Conservation (phyloP, 1,284 basidiomycete genomes). For the Ustilago xerochloae region DNA sequence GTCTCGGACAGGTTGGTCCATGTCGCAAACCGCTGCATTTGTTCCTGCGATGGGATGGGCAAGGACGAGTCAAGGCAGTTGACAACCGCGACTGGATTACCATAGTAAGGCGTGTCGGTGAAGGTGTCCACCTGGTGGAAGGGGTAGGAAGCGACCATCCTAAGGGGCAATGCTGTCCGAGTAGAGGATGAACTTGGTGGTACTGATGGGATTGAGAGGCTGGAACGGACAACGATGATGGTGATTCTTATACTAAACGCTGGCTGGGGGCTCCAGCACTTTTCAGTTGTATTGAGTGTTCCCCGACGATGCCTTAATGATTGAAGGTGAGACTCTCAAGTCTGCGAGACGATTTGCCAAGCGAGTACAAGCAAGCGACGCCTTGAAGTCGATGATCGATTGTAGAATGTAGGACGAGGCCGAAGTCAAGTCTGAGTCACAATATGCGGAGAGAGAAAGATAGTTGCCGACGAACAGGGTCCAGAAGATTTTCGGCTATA, state of each 20-base stretch:
- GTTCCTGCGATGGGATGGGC: conserved; percentile 20
- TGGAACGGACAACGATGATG: no score
- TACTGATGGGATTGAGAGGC: no score
- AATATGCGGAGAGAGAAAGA: background rate
- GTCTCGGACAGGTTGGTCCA: conserved; percentile 65
- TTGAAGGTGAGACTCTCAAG: no score
- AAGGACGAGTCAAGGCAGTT: conserved; percentile 30
- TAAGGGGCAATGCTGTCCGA: no score
- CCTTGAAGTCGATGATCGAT: no score
- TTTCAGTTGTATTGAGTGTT: no score
- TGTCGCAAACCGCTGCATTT: conserved; percentile 53
- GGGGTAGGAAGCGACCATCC: conserved; percentile 12
- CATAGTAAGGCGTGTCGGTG: conserved; percentile 42
- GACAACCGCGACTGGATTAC: conserved; percentile 63
- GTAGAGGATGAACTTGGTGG: no score
- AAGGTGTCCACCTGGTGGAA: conserved; percentile 61
- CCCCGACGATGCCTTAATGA: background rate
- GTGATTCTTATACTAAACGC: no score
- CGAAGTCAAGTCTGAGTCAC: conserved; percentile 11
- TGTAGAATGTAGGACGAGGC: no score
- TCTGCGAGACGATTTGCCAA: background rate
- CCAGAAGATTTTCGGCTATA: conserved; percentile 18
- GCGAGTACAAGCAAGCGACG: background rate
- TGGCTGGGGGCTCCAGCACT: no score
- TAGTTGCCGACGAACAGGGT: conserved; percentile 1